Base-by-base conservation (phyloP, 805 yeast species). In the Maudiozyma barnettii region DNA sequence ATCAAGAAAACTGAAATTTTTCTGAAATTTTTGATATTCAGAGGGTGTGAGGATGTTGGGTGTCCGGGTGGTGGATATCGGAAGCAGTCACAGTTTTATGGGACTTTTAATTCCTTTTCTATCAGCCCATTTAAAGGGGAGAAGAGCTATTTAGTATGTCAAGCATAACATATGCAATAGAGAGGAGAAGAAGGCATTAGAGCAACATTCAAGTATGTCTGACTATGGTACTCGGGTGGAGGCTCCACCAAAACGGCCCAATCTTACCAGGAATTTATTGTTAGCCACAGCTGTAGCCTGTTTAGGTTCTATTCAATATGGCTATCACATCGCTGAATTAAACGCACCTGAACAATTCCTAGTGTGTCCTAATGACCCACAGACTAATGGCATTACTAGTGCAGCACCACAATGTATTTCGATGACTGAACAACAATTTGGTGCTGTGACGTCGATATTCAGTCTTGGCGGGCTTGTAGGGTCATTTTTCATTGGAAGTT, bases 251-350 rank as follows among this genome's bases (percentile, higher is more conserved):
- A 22, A 6, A 3, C 14, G 21, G 20, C 29, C 21, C n/a, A 10
- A 39, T 23, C 38, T 52, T 2, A 48, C 50, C 6, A 30, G 20
- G 2, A 23, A 23, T 4, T 23, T 52, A 22, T 10, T 47, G 4
- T 18, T 49, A 1, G 45, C 47, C 7, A 48, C 49, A 1, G 18
- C 43, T 8, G 78, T 84, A 12, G 79, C 82, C 5, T 84, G 95
- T 54, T 59, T 88, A 21, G 89, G 90, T 2, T 78, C 95, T 2
- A 70, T 90, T 12, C 97, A 89, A 64, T 93, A 83, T 64, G 99
- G 99, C 1, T 88, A 85, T 63, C 98, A 93, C 63, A 82, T 91
- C 83, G 83, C 96, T 1, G 97, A 90, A 63, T 73, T 91, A 61
- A 91, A 91, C 66, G 95, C 96, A 6, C 96, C 97, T 0, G 84